Evolutionary conservation across 2,329 filamentous ascomycete genomes (phyloP).

Genomic region (Stagonosporopsis cucurbitacearum): DNA sequence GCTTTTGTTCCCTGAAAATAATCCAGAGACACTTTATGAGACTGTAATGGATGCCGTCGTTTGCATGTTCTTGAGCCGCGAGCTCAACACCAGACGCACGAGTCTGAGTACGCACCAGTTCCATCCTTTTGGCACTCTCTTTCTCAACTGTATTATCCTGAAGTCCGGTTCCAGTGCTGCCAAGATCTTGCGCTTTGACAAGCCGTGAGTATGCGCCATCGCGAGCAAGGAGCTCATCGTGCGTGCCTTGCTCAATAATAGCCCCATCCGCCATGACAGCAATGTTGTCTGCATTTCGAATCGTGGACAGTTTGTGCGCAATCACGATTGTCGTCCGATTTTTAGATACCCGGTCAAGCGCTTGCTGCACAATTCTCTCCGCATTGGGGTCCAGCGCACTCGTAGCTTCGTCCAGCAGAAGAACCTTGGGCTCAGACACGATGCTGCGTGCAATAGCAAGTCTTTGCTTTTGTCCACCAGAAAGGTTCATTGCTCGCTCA

Average conservation of each 20-base stretch:
- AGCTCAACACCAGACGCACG: slow-evolving; percentile 35
- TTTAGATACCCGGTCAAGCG: slow-evolving; percentile 81
- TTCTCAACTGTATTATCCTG: slow-evolving; percentile 31
- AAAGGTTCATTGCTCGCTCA: slow-evolving; percentile 87
- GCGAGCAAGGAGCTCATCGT: slow-evolving; percentile 75
- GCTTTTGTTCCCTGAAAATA: slow-evolving; percentile 41
- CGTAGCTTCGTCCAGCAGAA: slow-evolving; percentile 86
- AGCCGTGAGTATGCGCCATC: slow-evolving; percentile 83
- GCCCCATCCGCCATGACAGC: slow-evolving; percentile 83
- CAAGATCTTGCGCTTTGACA: slow-evolving; percentile 58
- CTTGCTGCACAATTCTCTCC: slow-evolving; percentile 91
- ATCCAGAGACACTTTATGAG: slow-evolving; percentile 35
- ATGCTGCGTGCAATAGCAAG: slow-evolving; percentile 91
- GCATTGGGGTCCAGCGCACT: slow-evolving; percentile 92
- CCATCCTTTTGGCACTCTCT: slow-evolving; percentile 20
- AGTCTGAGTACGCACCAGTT: slow-evolving; percentile 38
- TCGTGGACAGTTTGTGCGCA: slow-evolving; percentile 92
- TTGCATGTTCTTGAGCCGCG: slow-evolving; percentile 20
- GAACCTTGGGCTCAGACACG: slow-evolving; percentile 85
- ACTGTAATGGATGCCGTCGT: slow-evolving; percentile 40
- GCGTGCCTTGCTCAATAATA: slow-evolving; percentile 90
- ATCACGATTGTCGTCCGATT: slow-evolving; percentile 95
- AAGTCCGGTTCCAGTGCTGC: slow-evolving; percentile 30
- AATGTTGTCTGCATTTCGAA: slow-evolving; percentile 92
- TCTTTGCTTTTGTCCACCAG: slow-evolving; percentile 93